A percentile compares a stretch with the other conserved stretches of the same genome.
Conservation (phyloP, 305 asterid species). For the Fraxinus ornus region DNA sequence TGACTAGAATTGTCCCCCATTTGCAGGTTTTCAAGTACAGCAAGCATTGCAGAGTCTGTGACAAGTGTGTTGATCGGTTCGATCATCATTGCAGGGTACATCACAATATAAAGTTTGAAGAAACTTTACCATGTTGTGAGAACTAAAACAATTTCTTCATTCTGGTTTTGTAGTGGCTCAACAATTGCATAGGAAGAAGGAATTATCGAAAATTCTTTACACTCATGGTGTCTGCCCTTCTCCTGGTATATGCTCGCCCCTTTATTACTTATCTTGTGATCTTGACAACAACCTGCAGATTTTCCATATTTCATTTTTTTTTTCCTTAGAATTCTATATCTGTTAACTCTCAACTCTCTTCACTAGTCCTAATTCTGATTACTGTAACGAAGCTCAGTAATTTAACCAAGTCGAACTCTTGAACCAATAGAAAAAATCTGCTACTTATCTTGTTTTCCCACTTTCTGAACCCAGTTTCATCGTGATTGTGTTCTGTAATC, state of each 20-base stretch:
- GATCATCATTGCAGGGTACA: slow-evolving; percentile 99
- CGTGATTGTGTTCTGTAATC: neutral
- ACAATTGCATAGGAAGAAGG: slow-evolving; percentile 94
- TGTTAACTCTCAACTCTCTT: neutral
- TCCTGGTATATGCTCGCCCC: slow-evolving; percentile 65
- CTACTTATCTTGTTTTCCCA: neutral
- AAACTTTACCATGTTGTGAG: slow-evolving; percentile 5
- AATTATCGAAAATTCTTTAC: slow-evolving; percentile 89
- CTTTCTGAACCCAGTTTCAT: neutral
- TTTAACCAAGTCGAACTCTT: neutral
- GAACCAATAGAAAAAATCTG: neutral
- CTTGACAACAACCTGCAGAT: neutral
- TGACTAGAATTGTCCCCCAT: slow-evolving; percentile 2
- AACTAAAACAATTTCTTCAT: slow-evolving; percentile 12
- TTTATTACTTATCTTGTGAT: slow-evolving; percentile 22
- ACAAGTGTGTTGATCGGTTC: slow-evolving; percentile 90
- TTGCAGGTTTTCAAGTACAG: slow-evolving; percentile 92
- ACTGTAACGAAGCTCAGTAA: neutral
- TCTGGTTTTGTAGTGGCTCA: slow-evolving; percentile 75
- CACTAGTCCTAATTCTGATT: neutral
- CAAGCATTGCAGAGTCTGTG: slow-evolving; percentile 99
- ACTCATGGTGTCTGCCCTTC: slow-evolving; percentile 93
- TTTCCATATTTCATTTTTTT: neutral
- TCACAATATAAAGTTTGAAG: slow-evolving; percentile 2
- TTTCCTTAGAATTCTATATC: neutral